These are phyloP conservation scores for Penicillium herquei DNA, from an alignment of 495 filamentous ascomycete genomes.

Conservation along the genomic window DNA sequence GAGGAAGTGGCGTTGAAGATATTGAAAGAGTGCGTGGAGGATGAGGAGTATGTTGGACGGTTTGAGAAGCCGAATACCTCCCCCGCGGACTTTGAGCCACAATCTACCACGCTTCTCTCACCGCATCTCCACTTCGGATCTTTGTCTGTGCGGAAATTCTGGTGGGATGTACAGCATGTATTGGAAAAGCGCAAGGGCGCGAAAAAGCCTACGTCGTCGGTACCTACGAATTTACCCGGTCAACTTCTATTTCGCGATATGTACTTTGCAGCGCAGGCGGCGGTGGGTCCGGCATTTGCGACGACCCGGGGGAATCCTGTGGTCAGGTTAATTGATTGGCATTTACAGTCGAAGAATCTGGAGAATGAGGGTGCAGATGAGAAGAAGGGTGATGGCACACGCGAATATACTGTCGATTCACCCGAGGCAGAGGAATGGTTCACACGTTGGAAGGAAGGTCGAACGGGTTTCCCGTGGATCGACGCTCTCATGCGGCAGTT, in stretches of 20 bases:
- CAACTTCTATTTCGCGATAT: constrained; percentile 73
- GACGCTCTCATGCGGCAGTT: constrained; percentile 75
- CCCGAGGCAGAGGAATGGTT: constrained; percentile 59
- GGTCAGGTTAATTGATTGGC: constrained; percentile 69
- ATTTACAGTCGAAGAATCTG: constrained; percentile 56
- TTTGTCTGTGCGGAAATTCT: constrained; percentile 62
- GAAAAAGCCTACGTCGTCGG: constrained; percentile 46
- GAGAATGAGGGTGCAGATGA: constrained; percentile 1
- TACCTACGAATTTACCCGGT: constrained; percentile 62
- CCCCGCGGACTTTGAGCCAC: constrained; percentile 64
- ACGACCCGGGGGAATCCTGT: constrained; percentile 58
- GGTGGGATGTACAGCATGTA: constrained; percentile 60
- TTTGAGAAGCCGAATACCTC: constrained; percentile 72
- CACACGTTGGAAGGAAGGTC: constrained; percentile 60
- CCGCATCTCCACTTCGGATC: constrained; percentile 71
- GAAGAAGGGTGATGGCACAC: constrained; percentile 14
- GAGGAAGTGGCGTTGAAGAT: constrained; percentile 56
- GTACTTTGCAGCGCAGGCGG: constrained; percentile 72
- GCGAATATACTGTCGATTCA: constrained; percentile 53
- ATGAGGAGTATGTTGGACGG: constrained; percentile 62
- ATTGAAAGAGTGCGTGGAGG: constrained; percentile 49
- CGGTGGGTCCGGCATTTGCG: constrained; percentile 54
- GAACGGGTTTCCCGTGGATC: constrained; percentile 71
- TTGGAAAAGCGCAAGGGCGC: constrained; percentile 44
- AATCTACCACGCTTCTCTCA: constrained; percentile 65